Evolutionary conservation across 140 eudicot genomes (phyloP), one percentile per base, ranked within the genome.

Genomic region (Oenanthe javanica): DNA sequence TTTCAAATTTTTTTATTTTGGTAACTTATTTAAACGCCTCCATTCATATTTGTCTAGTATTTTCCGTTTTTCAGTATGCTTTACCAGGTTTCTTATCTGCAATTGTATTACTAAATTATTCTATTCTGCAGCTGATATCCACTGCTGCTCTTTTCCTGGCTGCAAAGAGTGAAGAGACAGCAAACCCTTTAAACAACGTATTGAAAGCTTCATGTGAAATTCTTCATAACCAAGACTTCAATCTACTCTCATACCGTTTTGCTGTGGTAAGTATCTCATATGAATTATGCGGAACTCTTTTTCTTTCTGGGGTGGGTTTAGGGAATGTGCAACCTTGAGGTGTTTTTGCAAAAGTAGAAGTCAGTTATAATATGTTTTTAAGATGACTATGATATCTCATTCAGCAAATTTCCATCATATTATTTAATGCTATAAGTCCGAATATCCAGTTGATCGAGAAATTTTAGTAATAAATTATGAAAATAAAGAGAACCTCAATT

Each of bases 101-200:
- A 63, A 10, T 2, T 1, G 6, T 9, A 9, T 55, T 55, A 23
- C 63, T 55, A 71, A 72, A n/a, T 64, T 46, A 38, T 36, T 78
- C 51, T 73, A n/a, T 77, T 16, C 31, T 87, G 81, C 93, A 95
- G 99, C 77, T 92, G 91, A 84, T 95, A 76, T 96, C 97, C 77
- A 88, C 97, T 64, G 98, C 99, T 72, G 86, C 92, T 50, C 96
- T 95, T 77, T 95, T 95, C 77, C 98, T 95, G 72, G 92, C 99
- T 70, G 91, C 98, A n/a, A 95, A 95, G 86, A 91, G 96, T 15
- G 99, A 95, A 87, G 99, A 95, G 88, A 92, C 99, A 40, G 85
- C 93, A 40, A 88, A 98, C 78, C 89, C 98, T 72, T 83, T 95
- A 72, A 90, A 92, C 82, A 89, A 81, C 51, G 96, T 95, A 36